These are phyloP conservation scores for Aphanomyces invadans DNA, from an alignment of 352 stramenopile species.

Conservation along the genomic window DNA sequence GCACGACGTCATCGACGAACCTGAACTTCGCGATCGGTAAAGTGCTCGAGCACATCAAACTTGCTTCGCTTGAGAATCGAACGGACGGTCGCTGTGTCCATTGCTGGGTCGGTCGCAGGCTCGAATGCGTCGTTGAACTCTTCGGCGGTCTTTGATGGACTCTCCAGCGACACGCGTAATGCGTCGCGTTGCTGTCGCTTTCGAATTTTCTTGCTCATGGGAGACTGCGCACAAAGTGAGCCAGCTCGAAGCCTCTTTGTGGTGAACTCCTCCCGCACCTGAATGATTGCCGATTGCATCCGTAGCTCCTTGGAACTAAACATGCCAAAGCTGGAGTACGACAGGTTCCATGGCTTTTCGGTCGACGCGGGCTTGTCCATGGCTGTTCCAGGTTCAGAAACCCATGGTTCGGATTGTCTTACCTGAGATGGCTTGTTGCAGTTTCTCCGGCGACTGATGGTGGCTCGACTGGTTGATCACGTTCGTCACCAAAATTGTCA, in stretches of 20 bases:
- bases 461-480: not conserved
- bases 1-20: not conserved
- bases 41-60: conserved; percentile 13
- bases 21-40: conserved; percentile 13
- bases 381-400: too few species aligned
- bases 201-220: conserved; percentile 20
- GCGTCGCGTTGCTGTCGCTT: conserved; percentile 18
- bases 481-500: conserved; percentile 14
- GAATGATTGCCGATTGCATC: conserved; percentile 21
- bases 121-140: not conserved
- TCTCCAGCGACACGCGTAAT: conserved; percentile 11
- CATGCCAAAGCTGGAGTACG: conserved; percentile 22
- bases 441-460: not conserved
- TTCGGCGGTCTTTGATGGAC: not conserved
- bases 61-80: conserved; percentile 15
- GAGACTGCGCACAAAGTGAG: not conserved
- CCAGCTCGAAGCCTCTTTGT: not conserved
- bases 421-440: not conserved
- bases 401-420: too few species aligned
- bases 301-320: conserved; percentile 23
- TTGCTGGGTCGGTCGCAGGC: not conserved
- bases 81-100: not conserved
- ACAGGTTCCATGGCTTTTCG: conserved; percentile 24
- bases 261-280: not conserved
- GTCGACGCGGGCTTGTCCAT: not conserved